Percentiles rank a stretch among this genome's conserved stretches.
Conservation (phyloP, 345 rosid genomes). For the Lumnitzera littorea region DNA sequence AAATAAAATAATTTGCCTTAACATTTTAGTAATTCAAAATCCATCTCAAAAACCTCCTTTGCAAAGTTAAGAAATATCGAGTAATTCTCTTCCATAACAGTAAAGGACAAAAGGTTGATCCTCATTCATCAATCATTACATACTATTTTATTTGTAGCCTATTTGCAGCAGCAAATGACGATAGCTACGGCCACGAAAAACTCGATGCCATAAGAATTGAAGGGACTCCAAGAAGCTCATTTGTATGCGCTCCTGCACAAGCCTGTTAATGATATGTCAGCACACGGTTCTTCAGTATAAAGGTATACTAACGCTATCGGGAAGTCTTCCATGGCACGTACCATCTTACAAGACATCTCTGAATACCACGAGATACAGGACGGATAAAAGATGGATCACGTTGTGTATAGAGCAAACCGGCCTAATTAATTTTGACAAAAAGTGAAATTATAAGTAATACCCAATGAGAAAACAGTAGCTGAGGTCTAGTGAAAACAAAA, state of each 20-base stretch:
- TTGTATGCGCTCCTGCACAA: conserved; percentile 60
- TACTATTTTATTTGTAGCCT: conserved; percentile 31
- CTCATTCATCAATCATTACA: no score
- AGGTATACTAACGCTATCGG: background rate
- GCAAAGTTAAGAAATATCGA: no score
- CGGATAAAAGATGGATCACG: conserved; percentile 86
- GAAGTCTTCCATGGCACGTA: conserved; percentile 10
- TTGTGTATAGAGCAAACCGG: conserved; percentile 83
- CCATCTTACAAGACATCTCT: conserved; percentile 95
- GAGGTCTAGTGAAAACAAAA: no score
- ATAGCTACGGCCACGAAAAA: conserved; percentile 76
- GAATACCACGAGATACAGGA: conserved; percentile 73
- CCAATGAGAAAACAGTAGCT: background rate
- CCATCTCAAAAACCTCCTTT: no score
- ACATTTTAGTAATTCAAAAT: no score
- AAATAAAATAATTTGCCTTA: no score
- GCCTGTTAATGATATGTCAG: conserved; percentile 43
- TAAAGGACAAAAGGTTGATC: no score
- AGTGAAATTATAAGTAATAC: background rate
- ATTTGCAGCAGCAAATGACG: conserved; percentile 80
- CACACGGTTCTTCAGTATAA: background rate
- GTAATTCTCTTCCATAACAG: no score
- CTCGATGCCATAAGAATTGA: conserved; percentile 60
- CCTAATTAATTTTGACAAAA: conserved; percentile 28
- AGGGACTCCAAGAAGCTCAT: conserved; percentile 42